Evolutionary conservation across 176 grass and related monocot species (phyloP), one percentile per base, ranked within the genome.

Genomic region (Poa annua): DNA sequence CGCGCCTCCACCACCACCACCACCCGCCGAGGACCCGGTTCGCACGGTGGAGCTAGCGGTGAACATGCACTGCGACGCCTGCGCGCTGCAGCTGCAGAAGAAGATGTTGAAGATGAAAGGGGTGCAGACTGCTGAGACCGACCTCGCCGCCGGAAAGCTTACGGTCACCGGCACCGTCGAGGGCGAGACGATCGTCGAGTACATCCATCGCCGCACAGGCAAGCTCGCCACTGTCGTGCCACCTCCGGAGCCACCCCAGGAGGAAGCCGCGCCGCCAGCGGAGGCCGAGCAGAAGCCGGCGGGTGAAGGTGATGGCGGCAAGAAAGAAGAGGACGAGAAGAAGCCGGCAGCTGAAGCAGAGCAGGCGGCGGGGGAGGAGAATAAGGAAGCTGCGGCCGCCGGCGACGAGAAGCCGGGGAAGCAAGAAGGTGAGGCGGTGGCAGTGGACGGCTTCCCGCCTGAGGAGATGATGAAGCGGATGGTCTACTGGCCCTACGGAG

Each of bases 41-140:
- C 77, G 73, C 19, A 94, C 89, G 50, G 78, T 94, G 67, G 92
- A 94, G 77, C 88, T 97, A 4, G 79, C 73, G 12, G 89, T 94
- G 32, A 94, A 89, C 89, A 97, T 97, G 94, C 94, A 97, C 85
- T 97, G 94, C 65, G 92, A 97, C 62, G 92, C 94, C 74, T 97
- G 94, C 71, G 89, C 92, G 1, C 67, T 89, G 61, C 94, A 94
- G 45, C 86, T 97, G 36, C 84, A 88, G 22, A 85, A 41, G 36
- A 97, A 89, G 86, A 89, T 97, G 7, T 49, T 90, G 45, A 89
- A 86, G 78, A 92, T 97, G 86, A 89, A 51, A 87, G 92, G 94
- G 12, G 94, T 97, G 15, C 88, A 92, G 61, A 75, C 45, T 3
- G 92, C 88, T 0, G 49, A 89, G 20, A 88, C 94, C 2, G 78